phyloP scores from a whole-genome alignment of 371 early-diverging fungal genomes.

The Actinomucor elegans region DNA sequence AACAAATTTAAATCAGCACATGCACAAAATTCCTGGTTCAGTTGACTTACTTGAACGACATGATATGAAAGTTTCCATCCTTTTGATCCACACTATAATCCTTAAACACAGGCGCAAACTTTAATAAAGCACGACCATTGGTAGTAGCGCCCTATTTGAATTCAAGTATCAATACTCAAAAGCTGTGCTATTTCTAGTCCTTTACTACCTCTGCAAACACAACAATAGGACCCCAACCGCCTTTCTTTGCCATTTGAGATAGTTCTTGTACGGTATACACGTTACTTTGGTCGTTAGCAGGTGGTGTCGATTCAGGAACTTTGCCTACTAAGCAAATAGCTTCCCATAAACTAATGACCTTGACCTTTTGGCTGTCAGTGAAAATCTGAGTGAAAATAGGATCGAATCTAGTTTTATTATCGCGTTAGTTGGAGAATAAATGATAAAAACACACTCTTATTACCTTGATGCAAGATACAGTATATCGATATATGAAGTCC shows the following conservation, averaged over 20 bases:
- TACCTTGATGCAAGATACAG: constrained; percentile 73
- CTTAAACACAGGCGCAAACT: constrained; percentile 71
- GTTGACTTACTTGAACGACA: constrained; percentile 68
- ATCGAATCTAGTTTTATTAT: constrained; percentile 62
- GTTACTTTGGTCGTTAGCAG: constrained; percentile 2
- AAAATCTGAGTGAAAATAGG: constrained; percentile 77
- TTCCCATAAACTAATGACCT: constrained; percentile 55
- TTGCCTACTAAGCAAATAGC: constrained; percentile 55
- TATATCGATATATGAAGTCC: constrained; percentile 84
- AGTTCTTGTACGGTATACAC: constrained; percentile 52
- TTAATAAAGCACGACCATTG: constrained; percentile 83
- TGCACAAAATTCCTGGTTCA: too few species aligned
- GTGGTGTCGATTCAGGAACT: constrained; percentile 14
- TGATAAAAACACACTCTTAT: background rate
- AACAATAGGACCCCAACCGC: constrained; percentile 66
- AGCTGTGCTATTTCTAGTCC: too few species aligned
- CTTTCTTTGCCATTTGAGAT: constrained; percentile 46
- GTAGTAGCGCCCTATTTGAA: constrained; percentile 82
- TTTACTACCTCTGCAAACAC: constrained; percentile 83
- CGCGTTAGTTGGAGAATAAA: too few species aligned
- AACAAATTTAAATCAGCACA: too few species aligned
- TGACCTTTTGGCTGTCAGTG: constrained; percentile 48
- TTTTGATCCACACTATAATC: constrained; percentile 51
- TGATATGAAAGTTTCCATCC: constrained; percentile 53
- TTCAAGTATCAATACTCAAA: too few species aligned